These are phyloP conservation scores for Ordospora colligata DNA, from an alignment of 371 early-diverging fungal genomes.

Conservation along the genomic window DNA sequence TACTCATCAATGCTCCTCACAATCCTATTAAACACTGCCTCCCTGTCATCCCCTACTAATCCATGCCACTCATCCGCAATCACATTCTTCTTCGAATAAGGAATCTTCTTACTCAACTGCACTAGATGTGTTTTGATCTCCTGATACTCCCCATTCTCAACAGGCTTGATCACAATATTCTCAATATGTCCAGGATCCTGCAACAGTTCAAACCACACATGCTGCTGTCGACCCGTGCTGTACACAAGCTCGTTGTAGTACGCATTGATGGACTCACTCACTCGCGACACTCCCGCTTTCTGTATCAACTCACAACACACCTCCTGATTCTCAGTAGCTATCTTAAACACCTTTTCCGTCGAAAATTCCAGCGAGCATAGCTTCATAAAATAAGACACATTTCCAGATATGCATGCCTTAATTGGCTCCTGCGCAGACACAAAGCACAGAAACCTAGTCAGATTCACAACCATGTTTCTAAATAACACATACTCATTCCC, in stretches of 20 bases:
- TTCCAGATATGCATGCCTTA: constrained; percentile 53
- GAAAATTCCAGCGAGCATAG: constrained; percentile 49
- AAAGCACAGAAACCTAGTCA: constrained; percentile 37
- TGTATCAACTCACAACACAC: constrained; percentile 54
- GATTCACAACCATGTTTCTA: constrained; percentile 43
- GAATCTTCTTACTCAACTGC: constrained; percentile 49
- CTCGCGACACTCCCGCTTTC: constrained; percentile 38
- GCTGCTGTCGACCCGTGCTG: background rate
- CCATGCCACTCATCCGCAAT: constrained; percentile 43
- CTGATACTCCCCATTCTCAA: constrained; percentile 58
- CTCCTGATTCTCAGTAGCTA: constrained; percentile 51
- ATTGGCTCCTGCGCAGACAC: constrained; percentile 56
- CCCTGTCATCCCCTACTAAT: constrained; percentile 8
- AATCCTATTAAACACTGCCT: constrained; percentile 24
- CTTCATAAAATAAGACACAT: constrained; percentile 59
- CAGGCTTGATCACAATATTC: constrained; percentile 45
- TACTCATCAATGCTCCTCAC: background rate
- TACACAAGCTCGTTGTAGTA: constrained; percentile 6
- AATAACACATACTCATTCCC: constrained; percentile 20
- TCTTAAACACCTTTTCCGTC: constrained; percentile 31
- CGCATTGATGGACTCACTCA: constrained; percentile 9
- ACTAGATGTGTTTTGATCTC: constrained; percentile 54
- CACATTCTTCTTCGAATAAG: constrained; percentile 21
- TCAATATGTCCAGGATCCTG: constrained; percentile 44
- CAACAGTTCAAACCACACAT: constrained; percentile 41